Conservation (phyloP, 1,139 yeast species). For the Candida anutae region DNA sequence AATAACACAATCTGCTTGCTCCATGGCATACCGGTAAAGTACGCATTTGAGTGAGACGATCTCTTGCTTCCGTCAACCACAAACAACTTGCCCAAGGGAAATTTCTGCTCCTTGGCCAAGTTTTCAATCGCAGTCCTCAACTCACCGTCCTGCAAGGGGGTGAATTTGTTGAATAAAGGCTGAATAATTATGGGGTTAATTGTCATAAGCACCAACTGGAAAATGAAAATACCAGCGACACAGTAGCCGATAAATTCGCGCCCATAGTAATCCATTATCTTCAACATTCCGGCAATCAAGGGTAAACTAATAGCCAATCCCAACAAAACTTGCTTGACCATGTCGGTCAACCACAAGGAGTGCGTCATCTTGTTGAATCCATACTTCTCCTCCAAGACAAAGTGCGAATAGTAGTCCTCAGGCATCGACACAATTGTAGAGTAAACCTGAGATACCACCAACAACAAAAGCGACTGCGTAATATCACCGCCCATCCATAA, state of each 20-base stretch:
- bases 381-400: constrained; percentile 83
- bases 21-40: constrained; percentile 94
- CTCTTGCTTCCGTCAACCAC: constrained; percentile 95
- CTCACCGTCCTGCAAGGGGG: constrained; percentile 87
- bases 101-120: constrained; percentile 64
- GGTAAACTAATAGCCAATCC: constrained; percentile 62
- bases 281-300: constrained; percentile 63
- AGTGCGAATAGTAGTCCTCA: constrained; percentile 62
- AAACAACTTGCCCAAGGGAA: constrained; percentile 78
- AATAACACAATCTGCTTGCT: constrained; percentile 88
- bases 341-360: constrained; percentile 64
- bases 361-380: constrained; percentile 87
- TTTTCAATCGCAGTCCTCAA: constrained; percentile 74
- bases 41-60: constrained; percentile 94
- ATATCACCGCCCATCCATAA: constrained; percentile 45
- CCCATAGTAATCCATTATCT: constrained; percentile 74
- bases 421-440: constrained; percentile 58
- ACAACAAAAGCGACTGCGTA: constrained; percentile 61
- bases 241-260: constrained; percentile 74
- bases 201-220: constrained; percentile 68
- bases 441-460: constrained; percentile 34
- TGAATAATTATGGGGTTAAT: constrained; percentile 76
- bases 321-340: constrained; percentile 51
- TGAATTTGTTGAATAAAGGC: constrained; percentile 86
- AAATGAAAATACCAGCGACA: constrained; percentile 60